Evolutionary conservation across 345 rosid genomes (phyloP).

Genomic region (Cardamine chenopodiifolia): DNA sequence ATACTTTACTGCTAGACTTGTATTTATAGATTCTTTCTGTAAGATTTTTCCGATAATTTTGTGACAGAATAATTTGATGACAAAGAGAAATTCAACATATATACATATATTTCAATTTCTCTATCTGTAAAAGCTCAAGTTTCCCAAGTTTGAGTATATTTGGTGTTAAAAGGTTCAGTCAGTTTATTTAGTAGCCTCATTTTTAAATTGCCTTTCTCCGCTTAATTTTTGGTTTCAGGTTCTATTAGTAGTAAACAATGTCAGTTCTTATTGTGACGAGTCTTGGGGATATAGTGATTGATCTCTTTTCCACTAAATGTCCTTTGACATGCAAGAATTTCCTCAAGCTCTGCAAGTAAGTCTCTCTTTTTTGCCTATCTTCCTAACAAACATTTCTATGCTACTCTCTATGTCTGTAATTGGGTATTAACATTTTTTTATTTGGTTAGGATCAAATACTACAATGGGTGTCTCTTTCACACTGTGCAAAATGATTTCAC

Average conservation of each 20-base stretch:
- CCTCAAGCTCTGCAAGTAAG: constrained; percentile 93
- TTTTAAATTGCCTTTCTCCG: background rate
- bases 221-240: constrained; percentile 5
- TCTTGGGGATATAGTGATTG: constrained; percentile 80
- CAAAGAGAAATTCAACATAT: background rate
- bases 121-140: background rate
- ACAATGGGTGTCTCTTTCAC: constrained; percentile 84
- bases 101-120: background rate
- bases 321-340: constrained; percentile 89
- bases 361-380: background rate
- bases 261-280: constrained; percentile 85
- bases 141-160: background rate
- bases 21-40: background rate
- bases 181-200: background rate
- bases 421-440: background rate
- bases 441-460: constrained; percentile 73
- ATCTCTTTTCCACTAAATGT: constrained; percentile 63
- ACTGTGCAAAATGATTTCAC: constrained; percentile 82
- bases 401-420: background rate
- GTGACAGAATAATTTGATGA: background rate
- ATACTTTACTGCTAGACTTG: background rate
- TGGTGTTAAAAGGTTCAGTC: background rate
- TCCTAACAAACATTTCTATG: background rate
- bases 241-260: constrained; percentile 43
- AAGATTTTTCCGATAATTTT: background rate